phyloP scores from a whole-genome alignment of 805 yeast species.

The Lipomyces anomalus region DNA sequence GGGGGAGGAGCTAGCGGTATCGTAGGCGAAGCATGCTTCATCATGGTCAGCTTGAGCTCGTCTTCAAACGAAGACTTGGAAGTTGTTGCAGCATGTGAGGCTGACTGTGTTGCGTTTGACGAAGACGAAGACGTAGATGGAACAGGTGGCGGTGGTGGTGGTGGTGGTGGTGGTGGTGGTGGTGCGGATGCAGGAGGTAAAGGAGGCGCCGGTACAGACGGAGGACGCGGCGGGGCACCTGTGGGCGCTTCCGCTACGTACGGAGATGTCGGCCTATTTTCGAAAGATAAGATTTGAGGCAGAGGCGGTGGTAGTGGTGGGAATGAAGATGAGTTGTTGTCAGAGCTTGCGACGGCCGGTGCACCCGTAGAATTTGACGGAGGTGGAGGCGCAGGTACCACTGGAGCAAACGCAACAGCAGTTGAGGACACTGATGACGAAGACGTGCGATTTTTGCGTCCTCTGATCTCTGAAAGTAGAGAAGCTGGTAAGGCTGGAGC shows the following conservation, averaged over 20 bases:
- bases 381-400: constrained; percentile 28
- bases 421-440: constrained; percentile 10
- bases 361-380: too few species aligned
- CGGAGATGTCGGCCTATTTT: too few species aligned
- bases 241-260: too few species aligned
- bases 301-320: constrained; percentile 29
- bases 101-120: constrained; percentile 16
- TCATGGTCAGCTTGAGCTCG: constrained; percentile 10
- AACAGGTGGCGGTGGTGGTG: constrained; percentile 10
- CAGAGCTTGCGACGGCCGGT: too few species aligned
- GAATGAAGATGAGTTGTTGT: too few species aligned
- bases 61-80: background rate
- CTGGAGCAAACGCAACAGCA: constrained; percentile 24
- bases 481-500: constrained; percentile 13
- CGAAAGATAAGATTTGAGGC: too few species aligned
- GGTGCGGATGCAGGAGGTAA: constrained; percentile 21
- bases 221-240: constrained; percentile 15
- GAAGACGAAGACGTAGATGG: constrained; percentile 3
- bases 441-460: constrained; percentile 5
- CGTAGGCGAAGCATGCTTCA: constrained; percentile 17
- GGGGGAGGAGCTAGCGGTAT: constrained; percentile 25
- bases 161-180: constrained; percentile 17
- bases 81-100: constrained; percentile 15
- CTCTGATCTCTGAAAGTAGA: background rate
- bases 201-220: constrained; percentile 22